Evolutionary conservation across 306 rosid genomes (phyloP).

Genomic region (Lagenaria siceraria): DNA sequence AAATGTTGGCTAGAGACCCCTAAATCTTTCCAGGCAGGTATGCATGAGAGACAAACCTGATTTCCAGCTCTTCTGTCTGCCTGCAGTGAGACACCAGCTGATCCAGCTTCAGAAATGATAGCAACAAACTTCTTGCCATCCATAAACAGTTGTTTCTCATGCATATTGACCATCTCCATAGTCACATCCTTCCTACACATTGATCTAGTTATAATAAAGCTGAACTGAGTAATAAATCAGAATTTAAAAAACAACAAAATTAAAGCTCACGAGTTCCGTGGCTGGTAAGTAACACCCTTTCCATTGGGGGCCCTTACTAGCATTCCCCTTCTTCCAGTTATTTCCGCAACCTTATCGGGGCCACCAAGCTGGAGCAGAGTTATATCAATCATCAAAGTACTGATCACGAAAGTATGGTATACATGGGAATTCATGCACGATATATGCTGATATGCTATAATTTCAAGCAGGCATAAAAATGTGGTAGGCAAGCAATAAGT

Average conservation of each 20-base stretch:
- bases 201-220: neutral
- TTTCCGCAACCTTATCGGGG: constrained; percentile 93
- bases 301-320: constrained; percentile 88
- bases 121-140: constrained; percentile 91
- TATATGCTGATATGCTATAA: neutral
- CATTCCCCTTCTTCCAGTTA: constrained; percentile 99
- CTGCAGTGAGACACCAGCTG: constrained; percentile 97
- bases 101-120: constrained; percentile 97
- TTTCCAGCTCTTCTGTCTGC: constrained; percentile 88
- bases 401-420: neutral
- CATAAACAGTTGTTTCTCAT: constrained; percentile 96
- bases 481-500: neutral
- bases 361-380: constrained; percentile 69
- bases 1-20: too few species aligned
- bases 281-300: constrained; percentile 92
- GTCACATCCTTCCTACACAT: constrained; percentile 71
- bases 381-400: constrained; percentile 6
- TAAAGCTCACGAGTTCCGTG: constrained; percentile 84
- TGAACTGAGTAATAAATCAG: neutral
- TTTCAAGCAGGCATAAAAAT: neutral
- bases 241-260: neutral
- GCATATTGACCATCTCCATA: constrained; percentile 99
- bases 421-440: neutral
- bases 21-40: constrained; percentile 8
- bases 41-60: constrained; percentile 38